Base-by-base conservation (phyloP, 345 rosid species). In the Lepidium aucheri region DNA sequence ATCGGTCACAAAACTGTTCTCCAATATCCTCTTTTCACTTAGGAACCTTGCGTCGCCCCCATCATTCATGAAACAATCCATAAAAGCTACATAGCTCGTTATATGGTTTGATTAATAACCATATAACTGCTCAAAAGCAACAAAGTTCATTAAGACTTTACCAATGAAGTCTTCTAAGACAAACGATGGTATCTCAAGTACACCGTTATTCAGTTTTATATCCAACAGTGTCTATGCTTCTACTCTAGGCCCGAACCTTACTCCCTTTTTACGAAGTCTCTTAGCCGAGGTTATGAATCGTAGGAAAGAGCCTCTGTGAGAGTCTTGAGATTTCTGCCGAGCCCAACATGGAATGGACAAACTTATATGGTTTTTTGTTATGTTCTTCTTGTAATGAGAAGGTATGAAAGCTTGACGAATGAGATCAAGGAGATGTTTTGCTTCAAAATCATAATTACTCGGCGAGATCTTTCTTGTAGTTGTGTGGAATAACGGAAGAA, bases 71-170 rank as follows among this genome's bases (percentile, higher is more conserved):
- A 83, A 77, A 51, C 78, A 73, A 3, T 79, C 79, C 81, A 86
- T 70, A 57, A 86, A 74, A 43, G 71, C 63, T 1, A 75, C 78
- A 13, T 82, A 83, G n/a, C 76, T 63, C 0, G 84, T 85, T 54
- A 85, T 26, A 68, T 76, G 63, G 51, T 77, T 71, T 5, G 82
- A 16, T 50, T 71, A 60, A 40, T 79, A 72, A 26, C 44, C 59
- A 41, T 80, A 80, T 34, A 83, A 77, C 30, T 81, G 91, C 51
- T 83, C 83, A 7, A 64, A 82, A 1, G 83, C 85, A 15, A 82
- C 79, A 11, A 64, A 72, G 14, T 83, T 86, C n/a, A 83, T 75
- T 26, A 83, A 66, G 33, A 78, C 24, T 9, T 75, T 58, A 59
- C 50, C 78, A 0, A 67, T 52, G 18, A 75, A 70, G 34, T 78